These are phyloP conservation scores for Mycena indigotica DNA, from an alignment of 768 basidiomycete species.

Conservation along the genomic window DNA sequence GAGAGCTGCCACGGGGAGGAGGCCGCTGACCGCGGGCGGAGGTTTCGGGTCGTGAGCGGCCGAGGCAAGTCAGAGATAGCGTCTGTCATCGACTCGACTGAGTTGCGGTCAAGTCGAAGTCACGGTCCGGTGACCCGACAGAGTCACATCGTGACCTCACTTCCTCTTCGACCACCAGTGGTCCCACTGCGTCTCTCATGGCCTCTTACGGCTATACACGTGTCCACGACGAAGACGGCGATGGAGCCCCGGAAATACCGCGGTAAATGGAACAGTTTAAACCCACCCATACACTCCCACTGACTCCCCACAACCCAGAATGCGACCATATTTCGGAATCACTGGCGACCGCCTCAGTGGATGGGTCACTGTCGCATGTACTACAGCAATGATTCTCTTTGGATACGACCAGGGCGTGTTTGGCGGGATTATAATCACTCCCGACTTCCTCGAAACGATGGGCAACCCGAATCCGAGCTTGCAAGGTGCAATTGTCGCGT, in stretches of 20 bases:
- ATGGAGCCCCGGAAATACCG: constrained; percentile 9
- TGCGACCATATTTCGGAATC: constrained; percentile 44
- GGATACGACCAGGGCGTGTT: constrained; percentile 59
- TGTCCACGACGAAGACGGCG: constrained; percentile 9
- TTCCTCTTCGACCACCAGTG: no score
- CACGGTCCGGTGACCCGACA: no score
- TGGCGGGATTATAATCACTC: constrained; percentile 53
- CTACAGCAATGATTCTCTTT: constrained; percentile 54
- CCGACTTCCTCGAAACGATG: constrained; percentile 48
- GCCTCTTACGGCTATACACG: constrained; percentile 21
- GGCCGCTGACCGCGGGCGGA: neutral
- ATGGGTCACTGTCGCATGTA: constrained; percentile 54
- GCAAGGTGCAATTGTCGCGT: constrained; percentile 51
- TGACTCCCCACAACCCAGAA: neutral
- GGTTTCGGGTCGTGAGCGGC: constrained; percentile 4
- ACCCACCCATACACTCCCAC: constrained; percentile 1
- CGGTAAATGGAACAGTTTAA: constrained; percentile 1
- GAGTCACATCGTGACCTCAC: neutral
- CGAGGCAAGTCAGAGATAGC: constrained; percentile 1
- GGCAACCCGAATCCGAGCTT: constrained; percentile 47
- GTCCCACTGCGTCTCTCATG: constrained; percentile 4
- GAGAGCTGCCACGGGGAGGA: neutral
- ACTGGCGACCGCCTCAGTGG: constrained; percentile 46
- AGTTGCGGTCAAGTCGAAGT: no score
- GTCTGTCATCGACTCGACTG: neutral